Percentiles rank a stretch among this genome's conserved stretches.
These are phyloP conservation scores for Oidium heveae DNA, from an alignment of 2,329 filamentous ascomycete species.

Conservation along the genomic window DNA sequence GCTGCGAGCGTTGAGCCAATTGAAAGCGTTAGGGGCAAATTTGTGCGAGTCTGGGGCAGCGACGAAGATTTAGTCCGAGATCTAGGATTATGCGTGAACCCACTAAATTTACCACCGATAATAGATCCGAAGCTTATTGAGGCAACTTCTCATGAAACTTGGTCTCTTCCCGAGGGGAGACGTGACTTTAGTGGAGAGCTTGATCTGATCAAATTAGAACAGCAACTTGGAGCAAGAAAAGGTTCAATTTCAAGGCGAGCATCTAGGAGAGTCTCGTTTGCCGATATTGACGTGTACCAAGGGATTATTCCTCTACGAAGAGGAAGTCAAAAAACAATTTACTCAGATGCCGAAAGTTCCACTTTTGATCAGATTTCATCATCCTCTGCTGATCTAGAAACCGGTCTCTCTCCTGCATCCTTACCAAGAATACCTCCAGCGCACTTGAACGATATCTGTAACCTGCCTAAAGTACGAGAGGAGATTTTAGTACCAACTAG, in stretches of 20 bases:
- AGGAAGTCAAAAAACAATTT: conserved; percentile 6
- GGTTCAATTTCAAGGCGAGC: conserved; percentile 16
- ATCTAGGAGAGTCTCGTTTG: conserved; percentile 46
- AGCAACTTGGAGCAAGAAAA: conserved; percentile 7
- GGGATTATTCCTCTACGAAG: conserved; percentile 20
- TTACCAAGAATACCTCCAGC: too few relatives aligned
- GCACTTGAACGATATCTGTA: too few relatives aligned
- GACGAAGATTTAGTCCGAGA: conserved; percentile 75
- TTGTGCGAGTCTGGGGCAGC: conserved; percentile 50
- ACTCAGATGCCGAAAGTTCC: conserved; percentile 11
- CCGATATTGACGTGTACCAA: conserved; percentile 60
- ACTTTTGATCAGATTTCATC: conserved; percentile 5
- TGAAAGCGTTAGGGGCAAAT: conserved; percentile 19
- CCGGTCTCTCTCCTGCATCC: too few relatives aligned
- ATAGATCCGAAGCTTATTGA: conserved; percentile 9
- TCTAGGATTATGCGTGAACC: conserved; percentile 42
- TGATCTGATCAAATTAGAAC: conserved; percentile 13
- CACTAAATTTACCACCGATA: conserved; percentile 15
- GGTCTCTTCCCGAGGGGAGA: too few relatives aligned
- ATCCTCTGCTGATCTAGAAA: not conserved
- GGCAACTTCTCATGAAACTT: too few relatives aligned
- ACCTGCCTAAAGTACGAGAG: too few relatives aligned
- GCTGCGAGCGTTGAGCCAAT: conserved; percentile 35
- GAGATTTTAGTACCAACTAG: too few relatives aligned
- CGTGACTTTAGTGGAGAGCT: conserved; percentile 11